Evolutionary conservation across 108 stramenopile genomes (phyloP).

Genomic region (Seminavis robusta): DNA sequence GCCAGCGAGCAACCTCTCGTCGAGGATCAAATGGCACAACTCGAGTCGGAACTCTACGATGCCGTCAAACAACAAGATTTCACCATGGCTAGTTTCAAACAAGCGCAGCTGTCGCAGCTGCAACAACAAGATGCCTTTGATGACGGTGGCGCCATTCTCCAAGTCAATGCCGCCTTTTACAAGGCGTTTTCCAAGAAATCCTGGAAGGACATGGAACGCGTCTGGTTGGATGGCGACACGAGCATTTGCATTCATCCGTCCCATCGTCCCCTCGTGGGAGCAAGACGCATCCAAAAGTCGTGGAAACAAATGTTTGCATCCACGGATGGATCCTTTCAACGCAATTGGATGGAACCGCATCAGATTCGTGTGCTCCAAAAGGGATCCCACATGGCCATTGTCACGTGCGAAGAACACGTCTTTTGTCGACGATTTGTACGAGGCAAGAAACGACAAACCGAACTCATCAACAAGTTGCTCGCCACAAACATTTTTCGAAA

Average conservation of each 20-base stretch:
- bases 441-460: slow-evolving; percentile 38
- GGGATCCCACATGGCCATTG: slow-evolving; percentile 62
- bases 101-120: slow-evolving; percentile 55
- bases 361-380: slow-evolving; percentile 71
- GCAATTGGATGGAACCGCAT: slow-evolving; percentile 65
- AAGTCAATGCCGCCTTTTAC: slow-evolving; percentile 76
- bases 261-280: slow-evolving; percentile 59
- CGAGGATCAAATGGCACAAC: slow-evolving; percentile 33
- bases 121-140: too few species aligned
- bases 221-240: slow-evolving; percentile 70
- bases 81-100: slow-evolving; percentile 35
- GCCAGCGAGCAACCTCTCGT: slow-evolving; percentile 2
- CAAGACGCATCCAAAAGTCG: slow-evolving; percentile 49
- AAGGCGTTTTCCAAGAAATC: slow-evolving; percentile 69
- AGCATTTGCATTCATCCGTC: slow-evolving; percentile 80
- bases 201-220: slow-evolving; percentile 53
- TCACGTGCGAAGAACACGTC: slow-evolving; percentile 84
- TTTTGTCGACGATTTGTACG: slow-evolving; percentile 56
- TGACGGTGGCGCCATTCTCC: slow-evolving; percentile 77
- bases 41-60: slow-evolving; percentile 41
- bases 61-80: slow-evolving; percentile 45
- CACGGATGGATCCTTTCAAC: slow-evolving; percentile 40
- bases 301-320: slow-evolving; percentile 73
- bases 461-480: slow-evolving; percentile 63
- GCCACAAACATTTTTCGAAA: slow-evolving; percentile 87